These are phyloP conservation scores for Starmerella floris DNA, from an alignment of 805 yeast species.

Conservation along the genomic window DNA sequence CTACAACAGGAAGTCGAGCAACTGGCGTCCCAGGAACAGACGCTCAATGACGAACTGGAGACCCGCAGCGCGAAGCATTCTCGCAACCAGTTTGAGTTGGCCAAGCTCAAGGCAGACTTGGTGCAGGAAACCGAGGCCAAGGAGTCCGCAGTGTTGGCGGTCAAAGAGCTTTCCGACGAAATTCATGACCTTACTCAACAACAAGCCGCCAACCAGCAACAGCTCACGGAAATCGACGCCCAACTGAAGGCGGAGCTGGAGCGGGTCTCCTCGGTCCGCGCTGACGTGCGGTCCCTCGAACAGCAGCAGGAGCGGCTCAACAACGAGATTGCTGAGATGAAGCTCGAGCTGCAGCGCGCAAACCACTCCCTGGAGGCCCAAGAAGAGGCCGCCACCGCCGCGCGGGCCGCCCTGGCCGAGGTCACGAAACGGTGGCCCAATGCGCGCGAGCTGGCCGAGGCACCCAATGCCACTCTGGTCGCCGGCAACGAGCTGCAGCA, in stretches of 20 bases:
- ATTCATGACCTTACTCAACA: constrained; percentile 31
- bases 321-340: constrained; percentile 5
- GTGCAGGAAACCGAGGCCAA: constrained; percentile 30
- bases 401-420: neutral
- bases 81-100: constrained; percentile 9
- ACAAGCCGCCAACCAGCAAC: neutral
- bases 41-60: constrained; percentile 5
- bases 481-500: constrained; percentile 6
- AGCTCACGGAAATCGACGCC: constrained; percentile 5
- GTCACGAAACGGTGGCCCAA: constrained; percentile 9
- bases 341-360: constrained; percentile 13
- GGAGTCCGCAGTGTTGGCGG: constrained; percentile 46
- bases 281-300: constrained; percentile 9
- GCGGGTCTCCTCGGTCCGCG: constrained; percentile 1
- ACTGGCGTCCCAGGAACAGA: constrained; percentile 1
- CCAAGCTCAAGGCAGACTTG: constrained; percentile 11
- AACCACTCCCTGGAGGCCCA: constrained; percentile 4
- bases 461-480: neutral
- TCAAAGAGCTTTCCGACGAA: constrained; percentile 68
- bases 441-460: constrained; percentile 6
- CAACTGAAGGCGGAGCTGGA: constrained; percentile 3
- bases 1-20: constrained; percentile 29
- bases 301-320: neutral
- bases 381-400: neutral
- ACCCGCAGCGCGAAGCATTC: constrained; percentile 3